Conservation (phyloP, 257 asterid genomes). For the Linaria vulgaris region DNA sequence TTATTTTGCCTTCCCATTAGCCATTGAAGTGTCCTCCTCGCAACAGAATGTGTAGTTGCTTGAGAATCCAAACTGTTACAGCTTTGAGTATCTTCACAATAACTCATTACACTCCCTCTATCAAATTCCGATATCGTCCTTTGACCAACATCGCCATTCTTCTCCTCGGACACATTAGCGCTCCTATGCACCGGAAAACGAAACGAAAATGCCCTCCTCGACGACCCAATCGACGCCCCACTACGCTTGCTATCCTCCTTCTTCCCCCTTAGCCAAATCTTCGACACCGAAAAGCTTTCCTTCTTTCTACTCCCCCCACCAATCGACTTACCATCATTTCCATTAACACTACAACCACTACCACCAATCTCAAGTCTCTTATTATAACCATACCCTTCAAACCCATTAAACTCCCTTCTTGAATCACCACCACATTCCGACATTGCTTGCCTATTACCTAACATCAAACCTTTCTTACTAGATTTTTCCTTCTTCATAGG, state of each 20-base stretch:
- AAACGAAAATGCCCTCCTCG: slow-evolving; percentile 51
- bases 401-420: slow-evolving; percentile 62
- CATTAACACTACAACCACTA: slow-evolving; percentile 6
- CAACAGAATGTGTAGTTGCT: slow-evolving; percentile 46
- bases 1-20: slow-evolving; percentile 60
- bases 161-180: slow-evolving; percentile 13
- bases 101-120: slow-evolving; percentile 31
- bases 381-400: slow-evolving; percentile 59
- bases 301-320: slow-evolving; percentile 43
- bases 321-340: slow-evolving; percentile 28
- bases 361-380: slow-evolving; percentile 18
- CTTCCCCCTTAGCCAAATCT: slow-evolving; percentile 56
- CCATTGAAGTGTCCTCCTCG: slow-evolving; percentile 60
- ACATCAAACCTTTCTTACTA: slow-evolving; percentile 52
- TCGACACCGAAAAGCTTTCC: slow-evolving; percentile 62
- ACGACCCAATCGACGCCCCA: slow-evolving; percentile 26
- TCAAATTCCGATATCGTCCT: slow-evolving; percentile 45
- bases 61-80: slow-evolving; percentile 45
- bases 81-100: slow-evolving; percentile 42
- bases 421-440: slow-evolving; percentile 86
- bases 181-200: slow-evolving; percentile 34
- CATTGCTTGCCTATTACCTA: slow-evolving; percentile 65
- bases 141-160: slow-evolving; percentile 27
- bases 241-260: slow-evolving; percentile 26
- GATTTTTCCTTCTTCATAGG: slow-evolving; percentile 60